Percentiles rank a stretch among this genome's conserved stretches.
These are phyloP conservation scores for Botrytis galanthina DNA, from an alignment of 2,329 filamentous ascomycete species.

Conservation along the genomic window DNA sequence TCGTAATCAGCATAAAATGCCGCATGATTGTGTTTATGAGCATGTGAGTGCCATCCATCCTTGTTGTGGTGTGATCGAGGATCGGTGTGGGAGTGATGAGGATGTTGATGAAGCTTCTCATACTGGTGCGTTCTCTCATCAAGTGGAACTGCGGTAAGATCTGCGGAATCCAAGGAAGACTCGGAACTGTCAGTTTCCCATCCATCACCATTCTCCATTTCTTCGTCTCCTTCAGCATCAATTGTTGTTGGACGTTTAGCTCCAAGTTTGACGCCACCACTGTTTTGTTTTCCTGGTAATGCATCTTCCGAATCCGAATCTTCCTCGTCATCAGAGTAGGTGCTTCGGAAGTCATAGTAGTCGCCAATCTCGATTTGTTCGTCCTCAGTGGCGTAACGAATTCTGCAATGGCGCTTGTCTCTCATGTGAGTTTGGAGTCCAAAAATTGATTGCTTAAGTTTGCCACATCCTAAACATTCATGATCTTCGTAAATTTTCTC, in stretches of 20 bases:
- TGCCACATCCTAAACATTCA: conserved; percentile 86
- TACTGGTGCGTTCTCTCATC: conserved; percentile 70
- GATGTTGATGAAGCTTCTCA: conserved; percentile 68
- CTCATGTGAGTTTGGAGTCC: conserved; percentile 96
- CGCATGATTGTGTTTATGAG: conserved; percentile 68
- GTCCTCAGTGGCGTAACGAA: conserved; percentile 82
- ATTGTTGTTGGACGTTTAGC: conserved; percentile 54
- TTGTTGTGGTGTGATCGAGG: conserved; percentile 69
- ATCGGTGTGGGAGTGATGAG: conserved; percentile 72
- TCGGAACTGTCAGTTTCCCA: conserved; percentile 94
- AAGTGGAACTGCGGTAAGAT: conserved; percentile 75
- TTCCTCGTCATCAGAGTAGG: conserved; percentile 79
- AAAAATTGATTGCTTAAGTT: conserved; percentile 71
- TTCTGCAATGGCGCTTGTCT: conserved; percentile 95
- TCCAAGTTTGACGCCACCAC: conserved; percentile 67
- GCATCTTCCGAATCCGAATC: conserved; percentile 58
- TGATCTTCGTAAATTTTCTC: conserved; percentile 75
- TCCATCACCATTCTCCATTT: conserved; percentile 64
- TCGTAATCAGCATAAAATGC: conserved; percentile 93
- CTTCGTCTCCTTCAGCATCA: conserved; percentile 54
- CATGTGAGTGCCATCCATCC: conserved; percentile 80
- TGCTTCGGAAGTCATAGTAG: conserved; percentile 94
- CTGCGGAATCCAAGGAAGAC: conserved; percentile 84
- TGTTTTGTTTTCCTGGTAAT: conserved; percentile 47
- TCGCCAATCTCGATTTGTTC: conserved; percentile 94